Evolutionary conservation across 345 rosid species (phyloP).

Genomic region (Geranium rotundifolium): DNA sequence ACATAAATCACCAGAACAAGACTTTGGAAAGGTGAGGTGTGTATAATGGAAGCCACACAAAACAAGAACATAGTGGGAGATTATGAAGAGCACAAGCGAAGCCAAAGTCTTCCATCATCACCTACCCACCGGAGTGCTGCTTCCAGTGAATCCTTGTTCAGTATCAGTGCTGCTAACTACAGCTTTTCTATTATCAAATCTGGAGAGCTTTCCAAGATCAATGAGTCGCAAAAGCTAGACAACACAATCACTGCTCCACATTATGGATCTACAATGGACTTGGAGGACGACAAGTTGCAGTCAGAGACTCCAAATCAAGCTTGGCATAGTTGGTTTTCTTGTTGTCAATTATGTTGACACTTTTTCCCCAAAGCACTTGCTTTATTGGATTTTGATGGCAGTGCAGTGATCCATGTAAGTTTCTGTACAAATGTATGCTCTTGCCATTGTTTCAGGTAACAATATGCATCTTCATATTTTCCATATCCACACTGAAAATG

Average conservation of each 20-base stretch:
- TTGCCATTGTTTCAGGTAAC: no score
- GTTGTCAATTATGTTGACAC: background rate
- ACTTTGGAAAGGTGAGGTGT: no score
- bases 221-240: background rate
- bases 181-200: background rate
- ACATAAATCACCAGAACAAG: no score
- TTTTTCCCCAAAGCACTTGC: background rate
- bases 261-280: background rate
- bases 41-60: background rate
- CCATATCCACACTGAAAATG: no score
- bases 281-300: background rate
- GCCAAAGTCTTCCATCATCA: no score
- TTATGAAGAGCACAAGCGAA: background rate
- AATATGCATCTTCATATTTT: no score
- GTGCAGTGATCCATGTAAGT: no score
- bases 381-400: background rate
- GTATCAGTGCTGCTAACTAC: background rate
- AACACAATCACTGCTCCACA: background rate
- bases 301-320: background rate
- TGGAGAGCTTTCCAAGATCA: background rate
- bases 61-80: background rate
- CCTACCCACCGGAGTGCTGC: background rate
- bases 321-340: background rate
- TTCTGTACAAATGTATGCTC: no score
- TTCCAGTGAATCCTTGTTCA: background rate